phyloP scores from a whole-genome alignment of 2,329 filamentous ascomycete species.

The Capronia epimyces region DNA sequence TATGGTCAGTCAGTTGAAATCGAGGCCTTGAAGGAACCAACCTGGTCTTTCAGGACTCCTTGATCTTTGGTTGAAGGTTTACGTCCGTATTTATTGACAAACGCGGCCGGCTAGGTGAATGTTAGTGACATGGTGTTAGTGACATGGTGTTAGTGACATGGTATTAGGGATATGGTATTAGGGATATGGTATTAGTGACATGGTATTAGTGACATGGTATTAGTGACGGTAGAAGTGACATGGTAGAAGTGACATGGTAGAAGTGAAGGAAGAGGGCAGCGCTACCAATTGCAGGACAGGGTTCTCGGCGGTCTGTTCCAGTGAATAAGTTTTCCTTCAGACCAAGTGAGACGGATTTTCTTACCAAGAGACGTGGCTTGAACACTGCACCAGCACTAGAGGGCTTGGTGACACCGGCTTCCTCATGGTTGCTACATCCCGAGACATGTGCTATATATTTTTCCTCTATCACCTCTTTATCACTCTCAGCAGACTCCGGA shows the following conservation, averaged over 20 bases:
- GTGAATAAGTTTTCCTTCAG: neutral
- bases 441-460: neutral
- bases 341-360: neutral
- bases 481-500: constrained; percentile 13
- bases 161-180: no score
- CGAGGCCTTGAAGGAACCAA: neutral
- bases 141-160: no score
- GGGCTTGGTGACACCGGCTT: neutral
- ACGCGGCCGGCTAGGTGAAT: constrained; percentile 10
- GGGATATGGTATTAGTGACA: no score
- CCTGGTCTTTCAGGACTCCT: constrained; percentile 4
- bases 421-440: neutral
- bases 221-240: no score
- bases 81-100: constrained; percentile 16
- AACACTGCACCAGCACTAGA: neutral
- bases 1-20: neutral
- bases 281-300: constrained; percentile 13
- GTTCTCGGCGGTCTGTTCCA: constrained; percentile 6
- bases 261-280: neutral
- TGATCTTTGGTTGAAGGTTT: neutral
- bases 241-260: no score
- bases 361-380: constrained; percentile 9
- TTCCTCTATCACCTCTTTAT: neutral
- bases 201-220: no score
- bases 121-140: constrained; percentile 14